A percentile compares a stretch with the other conserved stretches of the same genome.
These are phyloP conservation scores for Kodamaea jinghongensis DNA, from an alignment of 805 yeast genomes.

Conservation along the genomic window DNA sequence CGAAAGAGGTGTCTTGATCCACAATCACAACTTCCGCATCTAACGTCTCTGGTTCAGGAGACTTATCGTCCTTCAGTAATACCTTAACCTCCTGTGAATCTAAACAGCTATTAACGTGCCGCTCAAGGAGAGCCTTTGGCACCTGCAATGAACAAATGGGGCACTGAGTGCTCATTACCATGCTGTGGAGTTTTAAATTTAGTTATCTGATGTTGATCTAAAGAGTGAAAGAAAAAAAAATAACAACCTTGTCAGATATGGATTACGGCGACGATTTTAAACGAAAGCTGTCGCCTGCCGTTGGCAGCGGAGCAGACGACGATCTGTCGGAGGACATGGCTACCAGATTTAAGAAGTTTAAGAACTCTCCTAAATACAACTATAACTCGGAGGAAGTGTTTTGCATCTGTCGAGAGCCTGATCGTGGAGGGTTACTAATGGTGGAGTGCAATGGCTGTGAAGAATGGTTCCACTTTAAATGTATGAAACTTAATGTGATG, in stretches of 20 bases:
- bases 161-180: conserved; percentile 20
- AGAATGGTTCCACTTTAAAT: conserved; percentile 88
- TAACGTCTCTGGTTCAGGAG: background rate
- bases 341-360: conserved; percentile 36
- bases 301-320: background rate
- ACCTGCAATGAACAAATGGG: conserved; percentile 35
- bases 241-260: background rate
- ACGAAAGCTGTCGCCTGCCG: conserved; percentile 2
- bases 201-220: background rate
- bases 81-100: conserved; percentile 18
- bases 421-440: conserved; percentile 75
- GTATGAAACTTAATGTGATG: conserved; percentile 57
- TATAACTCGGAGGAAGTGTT: conserved; percentile 60
- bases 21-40: conserved; percentile 6
- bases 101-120: conserved; percentile 41
- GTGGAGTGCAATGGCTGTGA: conserved; percentile 95
- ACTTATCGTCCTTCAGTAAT: conserved; percentile 15
- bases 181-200: background rate
- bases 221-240: background rate
- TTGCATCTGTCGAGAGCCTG: conserved; percentile 78
- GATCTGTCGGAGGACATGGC: conserved; percentile 22
- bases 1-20: conserved; percentile 3
- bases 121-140: conserved; percentile 26
- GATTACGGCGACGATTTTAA: conserved; percentile 1
- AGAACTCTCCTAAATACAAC: conserved; percentile 39